Base-by-base conservation (phyloP, 2,329 filamentous ascomycete genomes). In the Cordyceps pruinosa region DNA sequence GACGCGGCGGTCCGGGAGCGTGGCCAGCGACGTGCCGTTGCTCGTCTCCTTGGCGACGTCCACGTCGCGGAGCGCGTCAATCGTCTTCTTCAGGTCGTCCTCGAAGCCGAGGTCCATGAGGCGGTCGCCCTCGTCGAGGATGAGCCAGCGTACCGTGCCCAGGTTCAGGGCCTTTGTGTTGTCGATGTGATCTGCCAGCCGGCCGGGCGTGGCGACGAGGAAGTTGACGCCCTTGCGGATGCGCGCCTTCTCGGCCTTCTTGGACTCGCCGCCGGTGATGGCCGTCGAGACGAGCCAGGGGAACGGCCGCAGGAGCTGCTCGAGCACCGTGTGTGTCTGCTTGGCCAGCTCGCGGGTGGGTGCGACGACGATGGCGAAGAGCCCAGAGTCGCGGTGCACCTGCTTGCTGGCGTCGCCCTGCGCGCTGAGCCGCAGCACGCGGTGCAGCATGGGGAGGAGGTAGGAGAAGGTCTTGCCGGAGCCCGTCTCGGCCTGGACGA, bases 401-500 rank as follows among this genome's bases (percentile, higher is more conserved):
- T 81, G 77, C 28, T 68, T 70, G n/a, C 66, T n/a, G n/a, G n/a
- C 75, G 66, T 80, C 75, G 51, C 77, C 70, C 62, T 75, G 68
- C 70, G 82, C 63, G 78, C 89, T 86, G 30, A 97, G 79, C 15
- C 85, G 81, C 71, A 96, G 83, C 21, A 99, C 87, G 25, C 91
- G 82, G 69, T 99, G 90, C 23, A 99, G 85, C 47, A 99, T 88
- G 1, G 94, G 94, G 7, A 99, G 75, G 5, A 99, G 79, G 69
- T 99, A 99, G n/a, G 94, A 90, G 59, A 99, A 75, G 0, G 94
- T 99, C 75, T 99, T 99, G 73, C 94, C 94, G 0, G 94, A 99
- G 64, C 94, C 94, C 0, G 94, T 99, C 74, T 99, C 88, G 3
- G 94, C 95, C 70, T 97, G 94, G 34, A 99, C 87, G 66, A 99